Evolutionary conservation across 257 asterid genomes (phyloP).

Genomic region (Lycium barbarum): DNA sequence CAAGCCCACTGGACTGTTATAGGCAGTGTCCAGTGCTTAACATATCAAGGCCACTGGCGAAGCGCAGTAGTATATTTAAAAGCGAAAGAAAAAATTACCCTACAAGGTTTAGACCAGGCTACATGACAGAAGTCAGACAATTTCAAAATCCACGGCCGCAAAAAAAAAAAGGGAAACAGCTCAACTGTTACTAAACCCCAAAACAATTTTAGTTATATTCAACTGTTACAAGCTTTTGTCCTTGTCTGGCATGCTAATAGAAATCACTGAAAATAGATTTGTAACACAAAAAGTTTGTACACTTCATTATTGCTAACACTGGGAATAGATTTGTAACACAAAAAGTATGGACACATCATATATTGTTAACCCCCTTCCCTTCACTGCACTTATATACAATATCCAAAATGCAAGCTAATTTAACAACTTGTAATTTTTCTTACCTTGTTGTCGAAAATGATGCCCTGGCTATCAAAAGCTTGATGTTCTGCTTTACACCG

Average conservation of each 20-base stretch:
- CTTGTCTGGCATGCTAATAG: background rate
- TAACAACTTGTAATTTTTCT: slow-evolving; percentile 16
- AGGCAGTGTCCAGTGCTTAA: background rate
- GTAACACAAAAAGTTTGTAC: no score
- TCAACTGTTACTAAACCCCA: no score
- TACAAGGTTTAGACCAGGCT: no score
- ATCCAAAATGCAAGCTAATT: background rate
- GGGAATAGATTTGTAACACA: no score
- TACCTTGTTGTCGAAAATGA: slow-evolving; percentile 83
- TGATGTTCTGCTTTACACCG: slow-evolving; percentile 85
- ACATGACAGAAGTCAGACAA: background rate
- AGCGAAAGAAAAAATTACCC: no score
- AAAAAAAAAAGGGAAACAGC: no score
- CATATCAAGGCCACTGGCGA: background rate
- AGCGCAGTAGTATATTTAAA: no score
- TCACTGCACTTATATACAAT: background rate
- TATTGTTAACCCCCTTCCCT: background rate
- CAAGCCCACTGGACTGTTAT: background rate
- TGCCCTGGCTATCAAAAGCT: slow-evolving; percentile 73
- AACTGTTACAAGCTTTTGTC: background rate
- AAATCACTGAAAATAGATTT: background rate
- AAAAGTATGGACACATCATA: no score
- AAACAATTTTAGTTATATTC: background rate
- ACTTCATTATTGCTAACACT: no score
- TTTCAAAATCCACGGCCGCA: background rate